phyloP scores from a whole-genome alignment of 371 early-diverging fungal genomes.

The Syncephalastrum racemosum region DNA sequence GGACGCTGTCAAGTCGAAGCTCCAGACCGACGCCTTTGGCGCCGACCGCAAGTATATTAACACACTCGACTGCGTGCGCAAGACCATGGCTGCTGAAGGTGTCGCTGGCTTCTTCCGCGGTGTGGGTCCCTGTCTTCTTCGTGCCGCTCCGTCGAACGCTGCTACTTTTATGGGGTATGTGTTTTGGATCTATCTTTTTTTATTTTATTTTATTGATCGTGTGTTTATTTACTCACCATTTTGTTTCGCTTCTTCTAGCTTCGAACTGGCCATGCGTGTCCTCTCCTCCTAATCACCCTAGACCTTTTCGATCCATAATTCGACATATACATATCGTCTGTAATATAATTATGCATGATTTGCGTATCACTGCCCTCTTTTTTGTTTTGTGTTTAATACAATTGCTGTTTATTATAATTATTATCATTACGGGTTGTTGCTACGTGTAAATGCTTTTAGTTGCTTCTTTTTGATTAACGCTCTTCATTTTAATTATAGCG shows the following conservation, averaged over 20 bases:
- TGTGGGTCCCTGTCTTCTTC: slow-evolving; percentile 79
- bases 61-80: slow-evolving; percentile 65
- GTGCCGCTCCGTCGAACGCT: slow-evolving; percentile 90
- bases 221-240: background rate
- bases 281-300: slow-evolving; percentile 14
- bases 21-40: slow-evolving; percentile 75
- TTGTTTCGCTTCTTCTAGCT: slow-evolving; percentile 16
- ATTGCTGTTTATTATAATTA: no score
- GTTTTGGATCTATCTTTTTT: background rate
- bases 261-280: slow-evolving; percentile 53
- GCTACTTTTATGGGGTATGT: slow-evolving; percentile 73
- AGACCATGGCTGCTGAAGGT: slow-evolving; percentile 69
- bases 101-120: slow-evolving; percentile 81
- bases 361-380: no score
- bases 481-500: no score
- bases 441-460: no score
- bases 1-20: slow-evolving; percentile 78
- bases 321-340: no score
- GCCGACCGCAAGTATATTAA: slow-evolving; percentile 60
- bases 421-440: no score
- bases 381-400: no score
- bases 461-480: no score
- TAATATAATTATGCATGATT: no score
- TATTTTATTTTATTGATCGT: slow-evolving; percentile 1
- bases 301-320: no score